These are phyloP conservation scores for Phialemoniopsis sp. DNA, from an alignment of 2,329 filamentous ascomycete species.

Conservation along the genomic window DNA sequence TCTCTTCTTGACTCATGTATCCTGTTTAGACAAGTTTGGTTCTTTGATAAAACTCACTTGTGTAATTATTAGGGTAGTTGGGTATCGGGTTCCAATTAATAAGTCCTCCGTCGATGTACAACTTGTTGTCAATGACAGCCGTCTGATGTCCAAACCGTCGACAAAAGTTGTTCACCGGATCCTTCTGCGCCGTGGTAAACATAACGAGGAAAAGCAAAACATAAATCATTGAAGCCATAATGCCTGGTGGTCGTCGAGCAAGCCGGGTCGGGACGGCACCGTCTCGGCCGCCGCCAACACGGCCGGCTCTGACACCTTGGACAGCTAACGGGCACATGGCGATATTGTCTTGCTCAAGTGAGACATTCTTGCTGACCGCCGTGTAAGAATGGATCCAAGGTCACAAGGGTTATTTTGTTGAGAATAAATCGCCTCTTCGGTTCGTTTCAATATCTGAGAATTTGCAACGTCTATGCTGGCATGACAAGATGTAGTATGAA, in stretches of 20 bases:
- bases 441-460: too few relatives aligned
- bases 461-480: too few relatives aligned
- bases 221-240: not conserved
- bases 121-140: constrained; percentile 50
- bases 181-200: constrained; percentile 27
- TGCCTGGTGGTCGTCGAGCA: constrained; percentile 1
- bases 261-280: not conserved
- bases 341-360: too few relatives aligned
- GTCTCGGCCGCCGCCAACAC: not conserved
- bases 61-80: constrained; percentile 44
- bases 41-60: constrained; percentile 41
- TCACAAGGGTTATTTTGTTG: too few relatives aligned
- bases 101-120: constrained; percentile 61
- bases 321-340: too few relatives aligned
- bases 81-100: constrained; percentile 49
- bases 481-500: too few relatives aligned
- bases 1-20: not conserved
- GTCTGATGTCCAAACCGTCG: constrained; percentile 55
- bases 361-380: too few relatives aligned
- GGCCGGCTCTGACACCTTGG: not conserved
- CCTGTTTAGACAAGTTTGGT: not conserved
- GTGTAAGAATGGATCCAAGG: too few relatives aligned
- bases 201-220: constrained; percentile 2
- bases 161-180: constrained; percentile 51
- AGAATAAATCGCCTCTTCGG: too few relatives aligned